These are phyloP conservation scores for Colletotrichum sp. DNA, from an alignment of 2,329 filamentous ascomycete species.

Conservation along the genomic window DNA sequence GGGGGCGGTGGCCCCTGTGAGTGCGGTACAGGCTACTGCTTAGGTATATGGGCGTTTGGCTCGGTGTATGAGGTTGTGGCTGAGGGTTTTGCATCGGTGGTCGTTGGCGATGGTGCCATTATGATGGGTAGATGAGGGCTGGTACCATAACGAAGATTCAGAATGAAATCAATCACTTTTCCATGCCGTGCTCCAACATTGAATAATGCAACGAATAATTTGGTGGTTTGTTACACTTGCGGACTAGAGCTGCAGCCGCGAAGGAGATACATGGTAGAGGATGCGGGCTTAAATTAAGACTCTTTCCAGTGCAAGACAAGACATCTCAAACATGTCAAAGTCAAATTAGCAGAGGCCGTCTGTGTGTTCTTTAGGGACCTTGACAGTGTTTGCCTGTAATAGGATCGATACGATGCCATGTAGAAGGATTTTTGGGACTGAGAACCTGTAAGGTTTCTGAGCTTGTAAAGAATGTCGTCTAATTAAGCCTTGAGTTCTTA, in stretches of 20 bases:
- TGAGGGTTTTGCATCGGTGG: not conserved
- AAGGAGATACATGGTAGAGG: fast-evolving
- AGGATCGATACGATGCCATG: not conserved
- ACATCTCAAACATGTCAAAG: not conserved
- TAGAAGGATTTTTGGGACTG: fast-evolving
- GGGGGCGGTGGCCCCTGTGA: not conserved
- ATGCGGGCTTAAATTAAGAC: not conserved
- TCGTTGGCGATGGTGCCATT: not conserved
- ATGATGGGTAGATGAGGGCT: not conserved
- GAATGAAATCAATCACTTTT: not conserved
- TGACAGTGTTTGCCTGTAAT: not conserved
- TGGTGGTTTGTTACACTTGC: fast-evolving
- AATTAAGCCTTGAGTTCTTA: not conserved
- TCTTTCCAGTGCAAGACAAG: not conserved
- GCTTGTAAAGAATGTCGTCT: not conserved
- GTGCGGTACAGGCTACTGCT: not conserved
- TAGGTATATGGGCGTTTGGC: not conserved
- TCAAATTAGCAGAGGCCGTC: not conserved
- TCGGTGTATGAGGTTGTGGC: fast-evolving
- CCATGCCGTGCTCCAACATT: not conserved
- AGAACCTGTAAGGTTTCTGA: not conserved
- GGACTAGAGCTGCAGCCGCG: not conserved
- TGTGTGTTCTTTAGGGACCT: not conserved
- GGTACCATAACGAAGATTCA: not conserved
- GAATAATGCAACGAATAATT: fast-evolving